Conservation (phyloP, 2,329 filamentous ascomycete species). For the Aspergillus cejpii region DNA sequence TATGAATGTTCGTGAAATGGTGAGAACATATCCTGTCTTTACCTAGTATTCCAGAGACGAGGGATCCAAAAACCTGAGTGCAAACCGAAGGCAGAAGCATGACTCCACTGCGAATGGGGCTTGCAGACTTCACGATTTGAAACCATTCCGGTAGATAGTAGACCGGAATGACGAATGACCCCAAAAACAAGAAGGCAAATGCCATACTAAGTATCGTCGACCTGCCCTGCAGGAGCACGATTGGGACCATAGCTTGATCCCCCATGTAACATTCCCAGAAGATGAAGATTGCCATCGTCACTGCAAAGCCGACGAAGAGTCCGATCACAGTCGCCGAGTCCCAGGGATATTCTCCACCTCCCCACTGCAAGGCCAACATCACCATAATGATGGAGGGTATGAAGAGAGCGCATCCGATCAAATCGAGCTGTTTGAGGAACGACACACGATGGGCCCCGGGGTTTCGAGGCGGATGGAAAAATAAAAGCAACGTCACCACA, state of each 20-base stretch:
- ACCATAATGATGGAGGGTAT: conserved; percentile 19
- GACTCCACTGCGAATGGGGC: conserved; percentile 10
- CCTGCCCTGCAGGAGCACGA: not conserved
- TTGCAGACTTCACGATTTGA: conserved; percentile 10
- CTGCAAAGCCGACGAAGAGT: conserved; percentile 15
- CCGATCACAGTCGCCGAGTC: conserved; percentile 20
- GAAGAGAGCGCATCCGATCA: conserved; percentile 20
- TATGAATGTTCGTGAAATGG: not conserved
- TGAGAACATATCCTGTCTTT: not conserved
- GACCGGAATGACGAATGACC: conserved; percentile 8
- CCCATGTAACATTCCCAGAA: conserved; percentile 2
- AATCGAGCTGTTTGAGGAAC: conserved; percentile 16
- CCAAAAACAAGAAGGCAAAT: conserved; percentile 5
- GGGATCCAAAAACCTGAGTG: conserved; percentile 5
- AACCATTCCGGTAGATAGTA: conserved; percentile 19
- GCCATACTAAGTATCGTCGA: conserved; percentile 1
- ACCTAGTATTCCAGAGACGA: conserved; percentile 7
- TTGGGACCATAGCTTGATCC: conserved; percentile 7
- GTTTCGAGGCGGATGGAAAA: conserved; percentile 7
- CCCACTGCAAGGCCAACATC: conserved; percentile 23
- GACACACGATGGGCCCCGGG: not conserved
- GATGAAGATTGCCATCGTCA: conserved; percentile 3
- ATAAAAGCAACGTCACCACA: conserved; percentile 6
- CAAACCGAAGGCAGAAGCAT: conserved; percentile 13
- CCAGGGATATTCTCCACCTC: conserved; percentile 19